Percentiles rank a stretch among this genome's conserved stretches.
These are phyloP conservation scores for Sideroxylon spinosum DNA, from an alignment of 179 eudicot species.

Conservation along the genomic window DNA sequence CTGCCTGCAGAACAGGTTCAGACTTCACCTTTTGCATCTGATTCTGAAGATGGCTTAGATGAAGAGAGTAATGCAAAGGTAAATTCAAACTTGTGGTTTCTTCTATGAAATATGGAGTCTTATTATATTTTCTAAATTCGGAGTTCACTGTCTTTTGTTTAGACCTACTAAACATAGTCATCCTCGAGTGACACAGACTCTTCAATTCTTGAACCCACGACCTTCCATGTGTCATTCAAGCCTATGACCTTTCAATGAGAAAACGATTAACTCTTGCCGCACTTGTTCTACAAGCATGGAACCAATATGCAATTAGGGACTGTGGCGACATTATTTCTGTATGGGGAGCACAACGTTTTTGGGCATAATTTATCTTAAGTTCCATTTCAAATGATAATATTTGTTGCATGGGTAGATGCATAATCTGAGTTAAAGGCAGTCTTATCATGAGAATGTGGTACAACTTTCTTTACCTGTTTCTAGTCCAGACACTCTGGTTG, in stretches of 20 bases:
- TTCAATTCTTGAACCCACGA: no score
- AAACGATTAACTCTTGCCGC: background rate
- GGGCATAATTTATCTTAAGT: background rate
- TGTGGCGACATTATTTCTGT: background rate
- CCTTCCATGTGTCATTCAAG: no score
- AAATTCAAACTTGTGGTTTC: constrained; percentile 16
- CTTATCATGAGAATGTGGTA: background rate
- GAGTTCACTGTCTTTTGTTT: constrained; percentile 1
- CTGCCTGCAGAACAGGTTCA: constrained; percentile 45
- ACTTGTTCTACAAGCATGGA: background rate
- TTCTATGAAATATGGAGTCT: background rate
- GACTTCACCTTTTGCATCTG: constrained; percentile 42
- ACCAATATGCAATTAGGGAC: background rate
- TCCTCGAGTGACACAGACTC: no score
- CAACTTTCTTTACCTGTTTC: background rate
- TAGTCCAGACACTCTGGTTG: background rate
- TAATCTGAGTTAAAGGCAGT: background rate
- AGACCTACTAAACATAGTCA: background rate
- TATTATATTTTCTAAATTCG: background rate
- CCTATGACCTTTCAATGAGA: background rate
- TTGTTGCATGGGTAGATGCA: background rate
- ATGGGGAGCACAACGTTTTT: background rate
- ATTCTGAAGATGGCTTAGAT: constrained; percentile 45
- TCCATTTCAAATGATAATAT: background rate
- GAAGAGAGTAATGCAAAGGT: constrained; percentile 60